Conservation (phyloP, 2,329 filamentous ascomycete genomes). For the Cercospora zeae-maydis region DNA sequence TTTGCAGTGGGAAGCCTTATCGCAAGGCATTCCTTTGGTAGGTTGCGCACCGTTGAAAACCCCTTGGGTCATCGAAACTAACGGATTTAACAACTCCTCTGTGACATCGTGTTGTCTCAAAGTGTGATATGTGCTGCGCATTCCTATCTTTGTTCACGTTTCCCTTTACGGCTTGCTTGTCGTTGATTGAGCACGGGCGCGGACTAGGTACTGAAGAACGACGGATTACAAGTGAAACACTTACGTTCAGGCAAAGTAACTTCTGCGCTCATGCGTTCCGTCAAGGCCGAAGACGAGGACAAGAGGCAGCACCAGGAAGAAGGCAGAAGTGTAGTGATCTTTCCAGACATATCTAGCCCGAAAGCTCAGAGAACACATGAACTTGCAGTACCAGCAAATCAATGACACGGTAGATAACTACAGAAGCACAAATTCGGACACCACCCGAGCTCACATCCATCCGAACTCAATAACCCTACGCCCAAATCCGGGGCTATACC, state of each 20-base stretch:
- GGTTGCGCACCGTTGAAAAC: not conserved
- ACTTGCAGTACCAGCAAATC: no score
- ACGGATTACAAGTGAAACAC: not conserved
- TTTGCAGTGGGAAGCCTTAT: not conserved
- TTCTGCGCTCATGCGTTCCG: not conserved
- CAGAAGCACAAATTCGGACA: no score
- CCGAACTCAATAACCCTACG: no score
- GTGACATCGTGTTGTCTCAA: not conserved
- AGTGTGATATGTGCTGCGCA: not conserved
- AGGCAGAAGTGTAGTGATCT: not conserved
- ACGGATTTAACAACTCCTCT: not conserved
- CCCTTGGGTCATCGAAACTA: not conserved
- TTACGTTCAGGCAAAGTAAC: not conserved
- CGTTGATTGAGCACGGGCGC: no score
- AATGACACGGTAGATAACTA: no score
- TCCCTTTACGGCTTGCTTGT: no score
- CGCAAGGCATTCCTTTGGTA: not conserved
- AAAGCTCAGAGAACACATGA: no score
- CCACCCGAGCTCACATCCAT: no score
- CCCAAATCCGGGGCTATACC: no score
- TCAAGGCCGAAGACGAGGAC: not conserved
- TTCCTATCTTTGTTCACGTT: no score
- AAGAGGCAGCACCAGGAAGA: not conserved
- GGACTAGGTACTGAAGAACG: no score
- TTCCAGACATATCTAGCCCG: no score